Conservation (phyloP, 495 filamentous ascomycete genomes). For the Lasiosphaeriaceae sp. region DNA sequence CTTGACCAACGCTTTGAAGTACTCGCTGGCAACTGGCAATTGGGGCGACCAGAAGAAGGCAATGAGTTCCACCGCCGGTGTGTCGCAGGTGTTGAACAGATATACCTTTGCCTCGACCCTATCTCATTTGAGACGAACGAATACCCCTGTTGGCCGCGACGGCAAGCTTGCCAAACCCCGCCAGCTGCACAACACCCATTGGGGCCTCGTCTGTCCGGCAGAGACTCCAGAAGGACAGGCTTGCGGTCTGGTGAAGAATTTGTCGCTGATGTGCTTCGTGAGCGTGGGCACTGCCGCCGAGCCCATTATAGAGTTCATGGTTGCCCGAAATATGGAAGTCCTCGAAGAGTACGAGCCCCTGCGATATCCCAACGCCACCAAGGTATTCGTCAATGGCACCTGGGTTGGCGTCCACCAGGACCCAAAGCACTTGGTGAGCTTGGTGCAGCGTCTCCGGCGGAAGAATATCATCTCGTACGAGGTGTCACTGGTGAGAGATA, state of each 20-base stretch:
- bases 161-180: slow-evolving; percentile 98
- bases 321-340: slow-evolving; percentile 87
- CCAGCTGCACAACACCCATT: slow-evolving; percentile 97
- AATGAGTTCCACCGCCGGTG: slow-evolving; percentile 85
- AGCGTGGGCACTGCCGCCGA: slow-evolving; percentile 87
- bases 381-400: slow-evolving; percentile 95
- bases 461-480: slow-evolving; percentile 77
- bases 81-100: slow-evolving; percentile 96
- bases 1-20: slow-evolving; percentile 89
- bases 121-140: slow-evolving; percentile 93
- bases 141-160: slow-evolving; percentile 95
- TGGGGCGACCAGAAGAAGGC: slow-evolving; percentile 99
- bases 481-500: slow-evolving; percentile 89
- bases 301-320: slow-evolving; percentile 93
- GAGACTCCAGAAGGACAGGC: slow-evolving; percentile 98
- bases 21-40: slow-evolving; percentile 97
- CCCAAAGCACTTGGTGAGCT: slow-evolving; percentile 71
- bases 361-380: slow-evolving; percentile 85
- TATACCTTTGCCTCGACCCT: slow-evolving; percentile 96
- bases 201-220: slow-evolving; percentile 95
- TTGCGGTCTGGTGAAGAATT: slow-evolving; percentile 96
- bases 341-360: slow-evolving; percentile 94
- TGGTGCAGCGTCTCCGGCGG: slow-evolving; percentile 73
- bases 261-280: slow-evolving; percentile 97
- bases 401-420: slow-evolving; percentile 93